Base-by-base conservation (phyloP, 768 basidiomycete species). In the Auriscalpium microsporum region DNA sequence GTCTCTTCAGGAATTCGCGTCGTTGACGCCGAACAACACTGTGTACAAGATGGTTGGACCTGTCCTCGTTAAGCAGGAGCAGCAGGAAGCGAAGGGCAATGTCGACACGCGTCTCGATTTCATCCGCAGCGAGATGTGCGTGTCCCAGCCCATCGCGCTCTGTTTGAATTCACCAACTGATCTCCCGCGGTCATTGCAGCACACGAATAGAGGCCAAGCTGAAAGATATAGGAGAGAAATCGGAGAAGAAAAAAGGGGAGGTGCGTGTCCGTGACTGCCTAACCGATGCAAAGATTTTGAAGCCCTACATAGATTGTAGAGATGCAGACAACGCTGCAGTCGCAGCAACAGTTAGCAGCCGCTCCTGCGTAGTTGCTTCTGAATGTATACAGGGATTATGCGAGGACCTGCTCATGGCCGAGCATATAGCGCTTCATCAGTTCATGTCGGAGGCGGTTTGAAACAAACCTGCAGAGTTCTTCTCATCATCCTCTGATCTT, bases 11-110 rank as follows among this genome's bases (percentile, higher is more conserved):
- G 95, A 97, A 72, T 93, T 98, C 65, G 72, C 76, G 16, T 73
- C 76, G 33, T 69, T 97, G 54, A 86, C 84, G 45, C 73, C 83
- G 4, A 78, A 83, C 56, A 95, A 94, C 66, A 78, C 76, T 14
- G 81, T 98, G 8, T 98, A 84, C 76, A 98, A 97, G 73, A 80
- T 90, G 34, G 79, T 95, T 40, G 95, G 95, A 1, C 91, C 93
- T 1, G 87, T 94, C 7, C 79, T 97, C 28, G 84, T 97, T 9
- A 81, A 86, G 63, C 94, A 97, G 71, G 94, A 96, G 61, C 84
- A 86, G 64, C 71, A 71, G 7, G 95, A 96, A 61, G 95, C 94
- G 35, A 88, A 87, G 68, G 74, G 71, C 60, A 96, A 91, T 64
- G 90, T 98, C 21, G 83, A 92, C 62, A 95, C 88, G 48, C 84